Base-by-base conservation (phyloP, 257 asterid genomes). In the Jacaranda copaia region DNA sequence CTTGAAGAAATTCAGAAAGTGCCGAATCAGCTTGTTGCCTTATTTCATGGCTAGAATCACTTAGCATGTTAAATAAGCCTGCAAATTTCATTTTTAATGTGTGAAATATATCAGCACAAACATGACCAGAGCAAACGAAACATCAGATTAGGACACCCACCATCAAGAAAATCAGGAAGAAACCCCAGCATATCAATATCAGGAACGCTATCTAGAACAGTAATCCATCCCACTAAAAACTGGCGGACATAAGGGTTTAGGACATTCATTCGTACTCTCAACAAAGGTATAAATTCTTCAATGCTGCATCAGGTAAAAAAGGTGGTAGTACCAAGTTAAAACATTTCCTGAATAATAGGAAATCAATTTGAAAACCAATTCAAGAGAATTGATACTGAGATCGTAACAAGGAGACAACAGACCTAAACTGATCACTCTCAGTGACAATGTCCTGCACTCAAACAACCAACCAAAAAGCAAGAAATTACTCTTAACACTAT, bases 1-100 rank as follows among this genome's bases (percentile, higher is more conserved):
- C 99, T 89, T 92, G 98, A 79, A 96, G 98, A 89, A 96, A 93
- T 75, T 96, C 99, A 53, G 97, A 88, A 82, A 96, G 99, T 38
- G 99, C 99, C 14, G 98, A 96, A 93, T 96, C 99, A 79, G 98
- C 98, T 89, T 96, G 99, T 76, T 96, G 99, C 82, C 99, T 88
- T 88, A 93, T 96, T 84, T 96, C 98, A 75, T 89, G 98, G 88
- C 99, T 96, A 71, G 91, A 79, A 88, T 96, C 99, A 70, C 99
- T 96, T 64, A 96, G 88, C 99, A 96, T 96, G 86, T 93, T 96
- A 79, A 96, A 96, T 82, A 96, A 88, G 63, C 99, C 99, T 96
- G 91, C 81, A 76, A 81, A 74, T 76, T 25, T 74, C 76, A 86
- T 62, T 51, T 66, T 64, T 42, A 56, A 75, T 5, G 66, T 63